Conservation (phyloP, 805 yeast species). For the Candida koratica region DNA sequence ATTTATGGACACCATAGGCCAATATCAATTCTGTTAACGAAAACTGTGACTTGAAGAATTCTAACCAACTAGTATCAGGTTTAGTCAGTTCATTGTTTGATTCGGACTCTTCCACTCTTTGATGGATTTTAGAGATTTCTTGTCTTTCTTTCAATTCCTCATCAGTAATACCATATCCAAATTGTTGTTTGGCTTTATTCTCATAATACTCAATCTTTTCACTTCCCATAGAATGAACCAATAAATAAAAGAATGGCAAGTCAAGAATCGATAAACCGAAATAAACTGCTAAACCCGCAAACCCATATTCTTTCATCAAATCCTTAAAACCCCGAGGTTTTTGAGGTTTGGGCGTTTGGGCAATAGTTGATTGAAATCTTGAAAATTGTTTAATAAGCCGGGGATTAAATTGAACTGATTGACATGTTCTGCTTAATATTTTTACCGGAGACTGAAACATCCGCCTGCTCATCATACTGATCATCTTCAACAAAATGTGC, state of each 20-base stretch:
- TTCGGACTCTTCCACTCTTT: slow-evolving; percentile 22
- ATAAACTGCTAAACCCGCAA: slow-evolving; percentile 85
- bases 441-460: slow-evolving; percentile 6
- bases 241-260: slow-evolving; percentile 72
- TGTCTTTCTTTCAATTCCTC: slow-evolving; percentile 37
- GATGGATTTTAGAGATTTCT: slow-evolving; percentile 31
- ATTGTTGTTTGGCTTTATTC: slow-evolving; percentile 50
- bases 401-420: background rate
- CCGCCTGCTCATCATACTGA: slow-evolving; percentile 4
- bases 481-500: too few relatives aligned
- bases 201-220: slow-evolving; percentile 71
- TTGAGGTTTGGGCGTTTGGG: slow-evolving; percentile 13
- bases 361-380: slow-evolving; percentile 18
- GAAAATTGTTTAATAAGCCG: slow-evolving; percentile 3
- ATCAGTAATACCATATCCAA: slow-evolving; percentile 59
- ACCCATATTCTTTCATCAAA: slow-evolving; percentile 82
- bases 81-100: slow-evolving; percentile 6
- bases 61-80: slow-evolving; percentile 6
- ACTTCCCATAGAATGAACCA: slow-evolving; percentile 85
- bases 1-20: slow-evolving; percentile 92
- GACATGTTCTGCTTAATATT: background rate
- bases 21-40: slow-evolving; percentile 80
- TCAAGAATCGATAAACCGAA: slow-evolving; percentile 69
- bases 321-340: slow-evolving; percentile 52
- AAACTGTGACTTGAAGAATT: slow-evolving; percentile 28